A percentile compares a stretch with the other conserved stretches of the same genome.
Conservation (phyloP, 2,329 filamentous ascomycete species). For the Chrysoporthe puriensis region DNA sequence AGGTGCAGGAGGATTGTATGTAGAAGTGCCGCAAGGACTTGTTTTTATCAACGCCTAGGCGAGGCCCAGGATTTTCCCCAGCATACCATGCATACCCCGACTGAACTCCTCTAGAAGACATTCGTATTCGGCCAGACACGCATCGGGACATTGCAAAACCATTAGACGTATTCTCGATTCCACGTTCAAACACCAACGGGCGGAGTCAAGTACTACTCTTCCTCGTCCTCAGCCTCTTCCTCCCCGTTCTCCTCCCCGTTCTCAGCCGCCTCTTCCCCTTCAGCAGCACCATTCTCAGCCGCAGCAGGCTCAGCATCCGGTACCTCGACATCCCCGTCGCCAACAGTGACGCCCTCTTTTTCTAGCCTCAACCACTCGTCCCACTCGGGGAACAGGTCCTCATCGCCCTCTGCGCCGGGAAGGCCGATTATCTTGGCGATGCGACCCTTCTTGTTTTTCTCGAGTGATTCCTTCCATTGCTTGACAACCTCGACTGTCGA, state of each 20-base stretch:
- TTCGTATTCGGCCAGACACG: not conserved
- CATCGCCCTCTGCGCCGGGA: conserved; percentile 69
- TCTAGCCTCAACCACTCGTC: conserved; percentile 86
- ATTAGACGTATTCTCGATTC: not conserved
- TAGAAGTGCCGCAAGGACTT: not conserved
- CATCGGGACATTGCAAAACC: not conserved
- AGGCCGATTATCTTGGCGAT: conserved; percentile 82
- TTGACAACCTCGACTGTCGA: conserved; percentile 68
- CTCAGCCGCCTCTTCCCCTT: conserved; percentile 28
- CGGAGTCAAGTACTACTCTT: conserved; percentile 23
- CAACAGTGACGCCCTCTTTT: conserved; percentile 62
- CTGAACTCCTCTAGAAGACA: conserved; percentile 9
- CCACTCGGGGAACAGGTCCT: conserved; percentile 95
- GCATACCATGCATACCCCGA: not conserved
- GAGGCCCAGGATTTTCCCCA: not conserved
- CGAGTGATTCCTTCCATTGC: conserved; percentile 81
- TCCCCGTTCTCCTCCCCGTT: conserved; percentile 14
- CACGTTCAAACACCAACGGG: not conserved
- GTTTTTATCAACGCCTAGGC: conserved; percentile 5
- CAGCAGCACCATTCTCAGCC: conserved; percentile 33
- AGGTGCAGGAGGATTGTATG: not conserved
- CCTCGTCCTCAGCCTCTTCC: conserved; percentile 25
- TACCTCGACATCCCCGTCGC: conserved; percentile 33
- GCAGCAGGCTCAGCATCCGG: conserved; percentile 34
- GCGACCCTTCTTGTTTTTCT: conserved; percentile 83